Percentiles rank a stretch among this genome's conserved stretches.
phyloP scores from a whole-genome alignment of 345 rosid genomes.

The Diplotaxis tenuifolia region DNA sequence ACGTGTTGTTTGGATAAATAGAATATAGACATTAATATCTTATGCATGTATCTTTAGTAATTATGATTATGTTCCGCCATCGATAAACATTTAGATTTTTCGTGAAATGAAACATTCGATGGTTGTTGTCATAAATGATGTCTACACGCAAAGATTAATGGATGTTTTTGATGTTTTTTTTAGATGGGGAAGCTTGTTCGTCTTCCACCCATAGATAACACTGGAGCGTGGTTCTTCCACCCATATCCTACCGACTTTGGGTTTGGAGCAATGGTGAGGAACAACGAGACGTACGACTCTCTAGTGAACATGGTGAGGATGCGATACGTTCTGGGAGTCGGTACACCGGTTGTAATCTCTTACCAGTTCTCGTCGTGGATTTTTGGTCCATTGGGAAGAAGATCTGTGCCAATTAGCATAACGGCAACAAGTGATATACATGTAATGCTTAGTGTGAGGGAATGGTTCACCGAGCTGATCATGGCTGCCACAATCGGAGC shows the following conservation, averaged over 20 bases:
- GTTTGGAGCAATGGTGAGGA: background rate
- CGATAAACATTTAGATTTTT: no score
- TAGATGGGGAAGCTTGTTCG: background rate
- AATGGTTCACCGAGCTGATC: background rate
- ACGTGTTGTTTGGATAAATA: no score
- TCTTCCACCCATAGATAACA: background rate
- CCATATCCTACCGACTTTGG: background rate
- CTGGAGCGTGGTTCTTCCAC: background rate
- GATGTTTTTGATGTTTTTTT: no score
- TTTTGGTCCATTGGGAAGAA: background rate
- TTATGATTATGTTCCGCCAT: no score
- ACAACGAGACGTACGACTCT: background rate
- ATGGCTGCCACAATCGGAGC: no score
- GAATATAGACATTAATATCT: no score
- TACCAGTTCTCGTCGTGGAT: background rate
- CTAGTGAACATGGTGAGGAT: background rate
- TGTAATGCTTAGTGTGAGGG: background rate
- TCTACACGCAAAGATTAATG: no score
- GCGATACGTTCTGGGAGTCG: background rate
- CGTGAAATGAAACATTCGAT: no score
- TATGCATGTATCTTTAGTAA: no score
- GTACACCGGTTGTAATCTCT: background rate
- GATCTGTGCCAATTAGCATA: background rate
- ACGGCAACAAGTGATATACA: background rate
- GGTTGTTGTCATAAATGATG: no score